Base-by-base conservation (phyloP, 2,329 filamentous ascomycete species). In the Pyrenophora seminiperda region DNA sequence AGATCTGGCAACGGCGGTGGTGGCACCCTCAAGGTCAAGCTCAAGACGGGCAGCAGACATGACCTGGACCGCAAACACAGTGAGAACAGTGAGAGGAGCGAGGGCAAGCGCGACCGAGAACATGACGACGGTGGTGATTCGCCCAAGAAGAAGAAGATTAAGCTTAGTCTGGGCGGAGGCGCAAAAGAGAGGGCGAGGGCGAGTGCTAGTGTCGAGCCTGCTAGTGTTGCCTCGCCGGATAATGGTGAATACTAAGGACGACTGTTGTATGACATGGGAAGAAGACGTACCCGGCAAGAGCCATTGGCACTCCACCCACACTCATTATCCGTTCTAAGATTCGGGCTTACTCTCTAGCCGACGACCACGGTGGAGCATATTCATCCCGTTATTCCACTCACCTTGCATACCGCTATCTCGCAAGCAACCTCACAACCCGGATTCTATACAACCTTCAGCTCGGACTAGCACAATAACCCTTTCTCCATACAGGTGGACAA, bases 71-170 rank as follows among this genome's bases (percentile, higher is more conserved):
- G 65, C 32, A 66, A 66, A 49, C 59, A 59, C 15, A 71, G 67
- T 44, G 63, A 70, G 20, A 56, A 63, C 40, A 63, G 61, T 41
- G 67, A 67, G 19, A 57, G 62, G 2, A 58, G 61, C 15, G 67
- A 71, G 5, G 65, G 66, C n/a, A 73, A 73, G 48, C 42, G 71
- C 9, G 70, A 73, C 2, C 47, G 71, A 5, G 70, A 73, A 9
- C 62, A 59, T 11, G 70, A 65, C n/a, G 66, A 67, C 0, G 68
- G 62, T 18, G 56, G 51, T 0, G 70, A 69, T 0, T 65, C 62
- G 10, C 68, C 68, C 13, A 65, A 67, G 34, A 65, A 68, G 54
- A 74, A 74, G 62, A 74, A 74, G 56, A 67, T 74, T 33, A 73
- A 73, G 54, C 56, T 74, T 7, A 63, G 53, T 29, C 20, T 69